These are phyloP conservation scores for Hyphopichia pseudoburtonii DNA, from an alignment of 1,139 yeast species.

Conservation along the genomic window DNA sequence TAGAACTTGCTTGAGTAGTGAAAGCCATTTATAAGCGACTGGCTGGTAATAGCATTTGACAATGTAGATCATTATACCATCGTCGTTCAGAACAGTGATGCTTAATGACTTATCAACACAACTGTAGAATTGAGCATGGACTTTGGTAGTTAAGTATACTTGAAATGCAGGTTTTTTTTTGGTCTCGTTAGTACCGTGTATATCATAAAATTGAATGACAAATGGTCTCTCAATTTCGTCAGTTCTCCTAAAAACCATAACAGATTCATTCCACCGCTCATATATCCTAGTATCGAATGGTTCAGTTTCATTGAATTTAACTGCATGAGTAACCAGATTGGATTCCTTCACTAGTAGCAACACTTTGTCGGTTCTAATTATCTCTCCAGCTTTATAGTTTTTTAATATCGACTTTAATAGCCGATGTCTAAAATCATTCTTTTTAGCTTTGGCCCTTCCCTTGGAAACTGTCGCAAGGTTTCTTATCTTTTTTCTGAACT, in stretches of 20 bases:
- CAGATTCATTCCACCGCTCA: conserved; percentile 79
- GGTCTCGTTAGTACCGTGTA: conserved; percentile 31
- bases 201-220: conserved; percentile 59
- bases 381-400: conserved; percentile 52
- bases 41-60: conserved; percentile 53
- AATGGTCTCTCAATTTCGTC: conserved; percentile 50
- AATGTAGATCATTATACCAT: conserved; percentile 44
- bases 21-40: conserved; percentile 62
- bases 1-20: conserved; percentile 49
- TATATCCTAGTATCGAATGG: conserved; percentile 52
- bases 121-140: conserved; percentile 57
- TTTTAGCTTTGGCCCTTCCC: conserved; percentile 18
- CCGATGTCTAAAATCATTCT: conserved; percentile 18
- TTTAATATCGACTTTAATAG: conserved; percentile 23
- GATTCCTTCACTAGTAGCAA: conserved; percentile 56
- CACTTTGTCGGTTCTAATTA: conserved; percentile 64
- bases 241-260: conserved; percentile 64
- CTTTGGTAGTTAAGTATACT: conserved; percentile 17
- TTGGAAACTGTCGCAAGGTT: conserved; percentile 24
- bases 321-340: conserved; percentile 10
- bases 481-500: conserved; percentile 21
- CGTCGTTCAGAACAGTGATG: conserved; percentile 37
- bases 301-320: conserved; percentile 40
- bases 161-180: conserved; percentile 24
- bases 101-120: conserved; percentile 68